Evolutionary conservation across 2,329 filamentous ascomycete genomes (phyloP).

Genomic region (Fusarium globosum): DNA sequence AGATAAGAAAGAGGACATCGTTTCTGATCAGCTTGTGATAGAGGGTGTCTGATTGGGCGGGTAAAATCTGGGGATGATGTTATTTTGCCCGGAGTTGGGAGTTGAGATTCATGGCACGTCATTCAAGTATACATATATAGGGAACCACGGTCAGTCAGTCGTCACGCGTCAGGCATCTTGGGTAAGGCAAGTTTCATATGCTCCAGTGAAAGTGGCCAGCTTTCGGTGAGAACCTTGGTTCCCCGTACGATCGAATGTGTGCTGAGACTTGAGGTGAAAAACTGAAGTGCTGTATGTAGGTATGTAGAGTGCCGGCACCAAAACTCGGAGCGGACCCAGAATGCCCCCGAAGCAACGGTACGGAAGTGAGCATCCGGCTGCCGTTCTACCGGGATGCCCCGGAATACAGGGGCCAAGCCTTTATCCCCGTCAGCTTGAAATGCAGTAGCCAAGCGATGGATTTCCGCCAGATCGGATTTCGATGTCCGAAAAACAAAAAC

Average conservation of each 20-base stretch:
- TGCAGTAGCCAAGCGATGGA: conserved; percentile 9
- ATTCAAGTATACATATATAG: background rate
- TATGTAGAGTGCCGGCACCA: conserved; percentile 12
- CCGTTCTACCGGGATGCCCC: conserved; percentile 35
- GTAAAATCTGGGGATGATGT: conserved; percentile 35
- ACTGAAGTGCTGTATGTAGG: background rate
- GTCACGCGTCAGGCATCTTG: background rate
- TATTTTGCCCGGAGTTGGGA: conserved; percentile 7
- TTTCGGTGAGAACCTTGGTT: background rate
- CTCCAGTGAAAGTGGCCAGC: background rate
- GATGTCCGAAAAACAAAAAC: background rate
- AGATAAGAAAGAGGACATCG: conserved; percentile 40
- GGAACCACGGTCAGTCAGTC: background rate
- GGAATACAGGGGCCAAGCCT: conserved; percentile 22
- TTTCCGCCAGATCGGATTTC: background rate
- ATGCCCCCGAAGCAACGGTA: conserved; percentile 26
- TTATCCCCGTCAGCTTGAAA: conserved; percentile 9
- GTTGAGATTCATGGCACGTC: conserved; percentile 7
- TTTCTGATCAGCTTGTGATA: conserved; percentile 29
- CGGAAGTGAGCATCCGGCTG: conserved; percentile 29
- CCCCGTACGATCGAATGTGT: background rate
- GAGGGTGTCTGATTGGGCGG: conserved; percentile 23
- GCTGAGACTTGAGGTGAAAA: background rate
- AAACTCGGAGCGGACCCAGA: conserved; percentile 15
- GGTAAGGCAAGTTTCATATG: background rate